phyloP scores from a whole-genome alignment of 169 alveolate genomes.

The Eimeria necatrix region DNA sequence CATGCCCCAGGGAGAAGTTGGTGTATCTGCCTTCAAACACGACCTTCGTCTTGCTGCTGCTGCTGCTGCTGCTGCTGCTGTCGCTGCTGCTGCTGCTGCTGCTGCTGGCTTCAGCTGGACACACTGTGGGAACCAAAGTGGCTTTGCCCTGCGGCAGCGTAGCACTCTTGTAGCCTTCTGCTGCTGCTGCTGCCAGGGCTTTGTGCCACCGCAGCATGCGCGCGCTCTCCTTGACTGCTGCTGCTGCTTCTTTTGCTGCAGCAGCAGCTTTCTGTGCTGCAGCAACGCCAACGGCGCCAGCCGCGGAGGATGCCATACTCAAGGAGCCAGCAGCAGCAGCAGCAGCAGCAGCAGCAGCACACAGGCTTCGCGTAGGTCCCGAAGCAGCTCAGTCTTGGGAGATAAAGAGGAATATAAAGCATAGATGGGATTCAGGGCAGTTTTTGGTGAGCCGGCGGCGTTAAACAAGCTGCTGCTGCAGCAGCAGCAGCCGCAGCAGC shows the following conservation, averaged over 20 bases:
- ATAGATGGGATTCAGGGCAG: background rate
- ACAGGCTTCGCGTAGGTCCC: too few relatives aligned
- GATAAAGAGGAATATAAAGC: too few relatives aligned
- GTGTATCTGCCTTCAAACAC: constrained; percentile 71
- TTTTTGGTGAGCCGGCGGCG: too few relatives aligned
- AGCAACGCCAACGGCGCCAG: too few relatives aligned
- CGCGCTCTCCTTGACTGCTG: background rate
- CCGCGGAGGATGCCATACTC: too few relatives aligned
- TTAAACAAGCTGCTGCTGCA: too few relatives aligned
- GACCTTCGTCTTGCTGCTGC: background rate
- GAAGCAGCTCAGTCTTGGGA: too few relatives aligned
- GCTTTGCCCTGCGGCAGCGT: constrained; percentile 32
- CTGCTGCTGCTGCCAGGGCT: constrained; percentile 59
- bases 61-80: constrained; percentile 10
- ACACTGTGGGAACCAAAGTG: background rate
- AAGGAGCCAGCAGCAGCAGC: too few relatives aligned
- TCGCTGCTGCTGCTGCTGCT: constrained; percentile 45
- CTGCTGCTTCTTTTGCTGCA: background rate
- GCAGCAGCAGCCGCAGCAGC: too few relatives aligned
- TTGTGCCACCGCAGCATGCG: background rate
- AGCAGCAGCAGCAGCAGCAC: too few relatives aligned
- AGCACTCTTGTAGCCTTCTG: background rate
- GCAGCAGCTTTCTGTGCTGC: background rate
- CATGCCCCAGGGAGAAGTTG: constrained; percentile 78
- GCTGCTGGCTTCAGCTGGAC: too few relatives aligned